These are phyloP conservation scores for Phaeosphaeriaceae sp. DNA, from an alignment of 2,329 filamentous ascomycete species.

Conservation along the genomic window DNA sequence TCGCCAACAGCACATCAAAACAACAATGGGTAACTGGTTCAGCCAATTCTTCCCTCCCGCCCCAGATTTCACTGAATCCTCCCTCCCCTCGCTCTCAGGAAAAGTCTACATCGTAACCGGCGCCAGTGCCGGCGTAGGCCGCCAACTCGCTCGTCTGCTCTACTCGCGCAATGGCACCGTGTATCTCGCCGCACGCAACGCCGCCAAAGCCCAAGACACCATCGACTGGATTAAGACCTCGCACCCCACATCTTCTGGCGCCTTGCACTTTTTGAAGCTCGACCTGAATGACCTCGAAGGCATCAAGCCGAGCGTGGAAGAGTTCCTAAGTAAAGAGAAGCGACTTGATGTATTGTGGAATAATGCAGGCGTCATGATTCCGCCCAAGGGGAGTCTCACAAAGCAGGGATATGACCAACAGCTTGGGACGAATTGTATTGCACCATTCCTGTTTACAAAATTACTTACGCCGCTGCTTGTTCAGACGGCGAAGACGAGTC, in stretches of 20 bases:
- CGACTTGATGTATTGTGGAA: conserved; percentile 53
- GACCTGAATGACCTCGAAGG: conserved; percentile 54
- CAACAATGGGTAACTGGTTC: conserved; percentile 23
- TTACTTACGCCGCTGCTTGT: conserved; percentile 46
- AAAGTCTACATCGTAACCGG: conserved; percentile 63
- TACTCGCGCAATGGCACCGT: conserved; percentile 62
- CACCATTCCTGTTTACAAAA: conserved; percentile 50
- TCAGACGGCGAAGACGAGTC: conserved; percentile 34
- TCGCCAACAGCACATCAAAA: neutral
- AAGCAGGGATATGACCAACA: conserved; percentile 39
- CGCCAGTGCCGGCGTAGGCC: conserved; percentile 58
- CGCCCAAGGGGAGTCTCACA: conserved; percentile 29
- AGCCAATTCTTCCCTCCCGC: conserved; percentile 25
- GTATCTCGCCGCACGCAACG: conserved; percentile 61
- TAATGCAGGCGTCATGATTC: conserved; percentile 45
- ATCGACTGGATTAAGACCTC: conserved; percentile 51
- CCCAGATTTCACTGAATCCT: conserved; percentile 26
- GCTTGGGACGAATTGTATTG: conserved; percentile 52
- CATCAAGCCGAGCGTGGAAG: conserved; percentile 44
- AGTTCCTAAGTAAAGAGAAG: conserved; percentile 48
- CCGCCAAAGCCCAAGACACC: conserved; percentile 46
- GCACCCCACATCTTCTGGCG: conserved; percentile 28
- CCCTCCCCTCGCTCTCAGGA: conserved; percentile 49
- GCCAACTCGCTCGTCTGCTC: conserved; percentile 61
- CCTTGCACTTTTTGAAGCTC: conserved; percentile 34